Base-by-base conservation (phyloP, 78 protist genomes). In the Corallochytrium limacisporum region DNA sequence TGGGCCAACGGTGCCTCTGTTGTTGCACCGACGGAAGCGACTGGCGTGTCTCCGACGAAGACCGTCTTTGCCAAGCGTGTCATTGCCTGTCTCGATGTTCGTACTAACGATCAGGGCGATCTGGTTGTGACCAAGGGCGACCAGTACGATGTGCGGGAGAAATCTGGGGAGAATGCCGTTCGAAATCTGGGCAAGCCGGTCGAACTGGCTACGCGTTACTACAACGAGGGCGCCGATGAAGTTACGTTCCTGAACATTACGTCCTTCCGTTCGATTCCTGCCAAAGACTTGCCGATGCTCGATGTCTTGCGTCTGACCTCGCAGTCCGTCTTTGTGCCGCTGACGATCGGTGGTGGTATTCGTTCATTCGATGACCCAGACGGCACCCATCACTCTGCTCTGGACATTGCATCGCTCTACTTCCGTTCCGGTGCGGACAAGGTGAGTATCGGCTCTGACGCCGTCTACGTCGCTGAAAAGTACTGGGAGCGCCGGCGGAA, bases 111-210 rank as follows among this genome's bases (percentile, higher is more conserved):
- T 46, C 22, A 35, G 9, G 89, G 89, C 37, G 89, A 83, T 46
- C 76, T 83, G 18, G 81, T 83, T n/a, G 83, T 77, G 16, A 83
- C 89, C 49, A 83, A 83, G 66, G 87, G 87, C 32, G 78, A 75
- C 56, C 81, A 75, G 69, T 81, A 81, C 47, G 76, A 62, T 43
- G 78, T 69, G 42, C 66, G 77, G 20, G 87, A 81, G 55, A 55
- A 69, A 60, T 33, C 32, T 37, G 72, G n/a, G 5, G 18, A 1
- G 22, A 67, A 68, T 46, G 62, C 8, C n/a, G 89, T 83, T 40
- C 79, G 89, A 16, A 83, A 83, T 40, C 77, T 83, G 16, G 89
- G 89, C 39, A 77, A 77, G 68, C 89, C 89, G 8, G 82, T 75
- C 15, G 79, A 50, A 10, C 75, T 82, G n/a, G 78, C 75, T 0